Evolutionary conservation across 352 stramenopile genomes (phyloP).

Genomic region (Blastocystis sp.): DNA sequence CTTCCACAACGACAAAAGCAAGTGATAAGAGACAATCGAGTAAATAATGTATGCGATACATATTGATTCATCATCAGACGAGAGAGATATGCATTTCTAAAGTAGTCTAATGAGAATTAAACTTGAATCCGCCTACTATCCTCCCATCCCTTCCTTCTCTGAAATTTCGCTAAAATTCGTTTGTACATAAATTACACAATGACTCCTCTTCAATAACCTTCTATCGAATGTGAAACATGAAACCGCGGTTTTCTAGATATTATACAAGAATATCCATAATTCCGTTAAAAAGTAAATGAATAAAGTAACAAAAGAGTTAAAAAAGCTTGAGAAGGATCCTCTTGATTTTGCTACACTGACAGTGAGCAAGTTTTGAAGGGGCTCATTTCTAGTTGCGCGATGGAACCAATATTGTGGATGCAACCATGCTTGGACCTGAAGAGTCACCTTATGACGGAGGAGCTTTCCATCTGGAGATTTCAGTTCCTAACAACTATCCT

Average conservation of each 20-base stretch:
- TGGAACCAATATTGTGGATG: slow-evolving; percentile 45
- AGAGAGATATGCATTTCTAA: neutral
- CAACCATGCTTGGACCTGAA: slow-evolving; percentile 49
- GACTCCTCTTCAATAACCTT: too few relatives aligned
- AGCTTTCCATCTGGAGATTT: slow-evolving; percentile 65
- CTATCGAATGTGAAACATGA: too few relatives aligned
- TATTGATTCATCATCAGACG: neutral
- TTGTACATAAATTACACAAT: too few relatives aligned
- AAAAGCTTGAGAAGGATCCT: slow-evolving; percentile 66
- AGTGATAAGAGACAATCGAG: neutral
- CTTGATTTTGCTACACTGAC: slow-evolving; percentile 64
- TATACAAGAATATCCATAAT: neutral
- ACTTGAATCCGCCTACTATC: too few relatives aligned
- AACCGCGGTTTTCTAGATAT: too few relatives aligned
- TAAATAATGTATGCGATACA: neutral
- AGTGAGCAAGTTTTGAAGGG: neutral
- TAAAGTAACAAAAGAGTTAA: slow-evolving; percentile 54
- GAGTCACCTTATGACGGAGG: slow-evolving; percentile 66
- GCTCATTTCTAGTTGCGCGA: slow-evolving; percentile 45
- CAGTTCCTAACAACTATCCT: slow-evolving; percentile 63
- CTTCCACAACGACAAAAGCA: neutral
- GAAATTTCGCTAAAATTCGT: too few relatives aligned
- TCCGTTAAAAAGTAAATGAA: slow-evolving; percentile 12
- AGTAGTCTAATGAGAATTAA: neutral
- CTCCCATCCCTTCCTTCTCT: neutral